Evolutionary conservation across 345 rosid species (phyloP).

Genomic region (Ceriops decandra): DNA sequence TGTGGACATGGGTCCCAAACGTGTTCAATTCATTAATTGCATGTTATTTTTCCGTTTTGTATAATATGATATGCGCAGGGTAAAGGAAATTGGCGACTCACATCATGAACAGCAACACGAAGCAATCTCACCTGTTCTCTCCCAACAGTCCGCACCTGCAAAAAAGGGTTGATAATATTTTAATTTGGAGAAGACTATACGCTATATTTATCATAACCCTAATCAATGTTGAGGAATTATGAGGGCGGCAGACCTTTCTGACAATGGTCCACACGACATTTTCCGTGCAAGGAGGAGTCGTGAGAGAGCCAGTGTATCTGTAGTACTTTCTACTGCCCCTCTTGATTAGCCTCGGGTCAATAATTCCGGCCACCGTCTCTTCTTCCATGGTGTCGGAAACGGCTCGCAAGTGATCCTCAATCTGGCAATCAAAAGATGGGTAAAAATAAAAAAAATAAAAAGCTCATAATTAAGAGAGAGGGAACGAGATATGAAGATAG

Average conservation of each 20-base stretch:
- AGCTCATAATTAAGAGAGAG: not conserved
- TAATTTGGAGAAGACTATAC: too few species aligned
- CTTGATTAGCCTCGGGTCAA: constrained; percentile 49
- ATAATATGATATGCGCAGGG: too few species aligned
- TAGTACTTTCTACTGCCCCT: constrained; percentile 61
- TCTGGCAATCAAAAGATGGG: constrained; percentile 22
- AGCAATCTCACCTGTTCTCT: constrained; percentile 56
- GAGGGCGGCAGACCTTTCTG: constrained; percentile 36
- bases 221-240: not conserved
- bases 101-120: constrained; percentile 79
- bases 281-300: constrained; percentile 79
- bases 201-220: too few species aligned
- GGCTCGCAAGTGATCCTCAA: constrained; percentile 32
- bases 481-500: not conserved
- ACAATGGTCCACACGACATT: constrained; percentile 67
- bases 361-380: constrained; percentile 38
- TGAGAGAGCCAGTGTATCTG: constrained; percentile 85
- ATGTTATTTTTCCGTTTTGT: too few species aligned
- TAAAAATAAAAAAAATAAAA: not conserved
- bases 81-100: constrained; percentile 25
- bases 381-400: constrained; percentile 26
- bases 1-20: too few species aligned
- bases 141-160: constrained; percentile 57
- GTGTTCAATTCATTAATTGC: too few species aligned
- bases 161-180: too few species aligned